Base-by-base conservation (phyloP, 495 filamentous ascomycete species). In the Penicillium herquei region DNA sequence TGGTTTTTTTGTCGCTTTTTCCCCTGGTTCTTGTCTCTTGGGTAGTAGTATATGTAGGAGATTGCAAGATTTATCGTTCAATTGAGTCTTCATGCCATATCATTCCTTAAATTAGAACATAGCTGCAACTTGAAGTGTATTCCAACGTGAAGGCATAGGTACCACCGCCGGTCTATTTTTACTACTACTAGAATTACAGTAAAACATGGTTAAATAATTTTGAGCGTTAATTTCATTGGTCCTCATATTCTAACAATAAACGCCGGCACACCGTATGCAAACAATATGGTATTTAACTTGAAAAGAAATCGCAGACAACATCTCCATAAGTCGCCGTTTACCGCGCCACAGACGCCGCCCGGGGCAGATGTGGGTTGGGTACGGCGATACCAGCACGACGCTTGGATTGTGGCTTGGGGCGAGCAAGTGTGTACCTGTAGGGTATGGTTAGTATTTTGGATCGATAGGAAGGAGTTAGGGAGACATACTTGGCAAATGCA, bases 401-500 rank as follows among this genome's bases (percentile, higher is more conserved):
- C 55, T 74, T 72, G 13, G 74, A 78, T 39, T 72, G 71, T 6
- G 76, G 69, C 47, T 76, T 78, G 32, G 76, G 76, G 45, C 76
- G 56, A 45, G 76, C 70, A 21, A 79, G 69, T 37, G 76, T 79
- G 58, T 79, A 79, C 57, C 76, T 78, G 45, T 33, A 48, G 17
- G 6, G 35, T 41, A 5, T 48, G 33, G 45, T 66, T 67, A 68
- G 65, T 53, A 55, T 48, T 37, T 10, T n/a, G 21, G n/a, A 13
- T 30, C n/a, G 13, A 1, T n/a, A 5, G 4, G 52, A 2, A 31
- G 48, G 26, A 10, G 30, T 45, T 17, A 32, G 11, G 40, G n/a
- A 37, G 21, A 75, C 76, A 59, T 96, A 99, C 82, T 99, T 99
- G 56, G 95, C 92, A 83, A 99, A 99, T 13, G 95, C 92, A 54